These are phyloP conservation scores for Fusarium sublunatum DNA, from an alignment of 2,329 filamentous ascomycete species.

Conservation along the genomic window DNA sequence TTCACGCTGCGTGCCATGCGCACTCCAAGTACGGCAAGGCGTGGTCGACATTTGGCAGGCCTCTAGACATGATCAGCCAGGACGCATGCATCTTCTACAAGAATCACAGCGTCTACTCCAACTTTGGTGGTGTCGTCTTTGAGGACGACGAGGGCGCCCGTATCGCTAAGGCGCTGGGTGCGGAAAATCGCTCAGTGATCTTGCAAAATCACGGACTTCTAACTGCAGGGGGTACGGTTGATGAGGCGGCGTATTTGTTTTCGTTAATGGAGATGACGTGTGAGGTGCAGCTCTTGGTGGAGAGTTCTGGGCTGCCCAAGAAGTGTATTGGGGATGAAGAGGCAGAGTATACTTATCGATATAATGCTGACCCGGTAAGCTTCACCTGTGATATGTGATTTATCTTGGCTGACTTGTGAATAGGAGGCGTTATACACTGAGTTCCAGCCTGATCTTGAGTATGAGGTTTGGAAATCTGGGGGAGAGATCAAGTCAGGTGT, in stretches of 20 bases:
- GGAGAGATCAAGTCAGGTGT: constrained; percentile 39
- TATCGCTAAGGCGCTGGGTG: constrained; percentile 68
- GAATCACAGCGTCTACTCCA: constrained; percentile 68
- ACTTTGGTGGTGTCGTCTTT: constrained; percentile 72
- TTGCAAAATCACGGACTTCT: constrained; percentile 73
- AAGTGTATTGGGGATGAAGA: constrained; percentile 52
- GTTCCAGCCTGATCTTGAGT: constrained; percentile 52
- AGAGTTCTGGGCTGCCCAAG: constrained; percentile 45
- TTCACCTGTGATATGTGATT: fast-evolving
- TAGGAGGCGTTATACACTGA: constrained; percentile 50
- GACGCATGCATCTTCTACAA: constrained; percentile 68
- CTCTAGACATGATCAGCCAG: constrained; percentile 71
- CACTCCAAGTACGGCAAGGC: constrained; percentile 70
- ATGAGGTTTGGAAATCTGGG: constrained; percentile 49
- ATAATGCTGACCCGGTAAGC: constrained; percentile 47
- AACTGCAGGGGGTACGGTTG: constrained; percentile 72
- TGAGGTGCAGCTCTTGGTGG: constrained; percentile 50
- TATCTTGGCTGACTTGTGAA: not conserved
- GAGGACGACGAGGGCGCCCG: constrained; percentile 68
- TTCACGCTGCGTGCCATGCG: constrained; percentile 70
- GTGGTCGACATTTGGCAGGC: constrained; percentile 68
- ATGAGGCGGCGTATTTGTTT: constrained; percentile 74
- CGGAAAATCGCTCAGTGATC: constrained; percentile 63
- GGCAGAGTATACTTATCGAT: constrained; percentile 54
- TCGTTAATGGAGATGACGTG: constrained; percentile 49